A percentile compares a stretch with the other conserved stretches of the same genome.
These are phyloP conservation scores for Phialophora macrospora DNA, from an alignment of 2,329 filamentous ascomycete species.

Conservation along the genomic window DNA sequence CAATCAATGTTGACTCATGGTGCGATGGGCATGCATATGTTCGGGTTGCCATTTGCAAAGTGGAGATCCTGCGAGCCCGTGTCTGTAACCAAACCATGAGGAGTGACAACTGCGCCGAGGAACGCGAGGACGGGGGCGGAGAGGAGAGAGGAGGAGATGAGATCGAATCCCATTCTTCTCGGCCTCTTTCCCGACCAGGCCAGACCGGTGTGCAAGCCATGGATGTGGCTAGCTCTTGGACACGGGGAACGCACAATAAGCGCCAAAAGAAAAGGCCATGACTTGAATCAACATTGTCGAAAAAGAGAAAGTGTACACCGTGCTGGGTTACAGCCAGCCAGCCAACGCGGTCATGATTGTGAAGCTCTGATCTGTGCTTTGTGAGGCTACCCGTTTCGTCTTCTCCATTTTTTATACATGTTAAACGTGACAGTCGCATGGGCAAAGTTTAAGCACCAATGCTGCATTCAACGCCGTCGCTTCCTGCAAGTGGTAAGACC, in stretches of 20 bases:
- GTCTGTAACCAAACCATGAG: background rate
- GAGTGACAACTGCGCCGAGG: background rate
- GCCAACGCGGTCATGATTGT: background rate
- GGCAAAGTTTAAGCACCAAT: background rate
- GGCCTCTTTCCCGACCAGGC: background rate
- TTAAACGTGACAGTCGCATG: background rate
- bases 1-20: background rate
- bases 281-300: background rate
- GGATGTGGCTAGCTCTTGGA: background rate
- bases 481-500: background rate
- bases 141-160: background rate
- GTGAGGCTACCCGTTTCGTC: background rate
- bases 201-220: background rate
- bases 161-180: background rate
- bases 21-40: background rate
- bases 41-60: background rate
- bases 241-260: background rate
- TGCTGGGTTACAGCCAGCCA: background rate
- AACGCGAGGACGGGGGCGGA: background rate
- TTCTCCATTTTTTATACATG: background rate
- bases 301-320: background rate
- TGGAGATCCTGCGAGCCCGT: background rate
- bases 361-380: background rate
- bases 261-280: background rate
- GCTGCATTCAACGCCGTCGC: background rate